Evolutionary conservation across 2,329 filamentous ascomycete species (phyloP).

Genomic region (Cercospora sp.): DNA sequence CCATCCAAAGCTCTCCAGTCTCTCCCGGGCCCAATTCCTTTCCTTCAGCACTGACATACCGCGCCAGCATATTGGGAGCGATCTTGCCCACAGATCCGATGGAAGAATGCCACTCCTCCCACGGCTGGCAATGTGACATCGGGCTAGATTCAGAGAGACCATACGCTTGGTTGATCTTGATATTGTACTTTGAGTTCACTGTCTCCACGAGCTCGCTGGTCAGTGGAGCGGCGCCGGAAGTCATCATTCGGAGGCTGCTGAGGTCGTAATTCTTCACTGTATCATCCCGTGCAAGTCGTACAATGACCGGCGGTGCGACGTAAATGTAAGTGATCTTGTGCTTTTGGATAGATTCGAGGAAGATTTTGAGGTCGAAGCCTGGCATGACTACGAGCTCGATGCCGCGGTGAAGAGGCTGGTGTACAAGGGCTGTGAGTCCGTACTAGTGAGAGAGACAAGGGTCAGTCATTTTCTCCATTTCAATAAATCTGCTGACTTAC

Average conservation of each 20-base stretch:
- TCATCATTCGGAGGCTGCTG: slow-evolving; percentile 77
- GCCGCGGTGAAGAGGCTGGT: slow-evolving; percentile 67
- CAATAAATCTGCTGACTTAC: background rate
- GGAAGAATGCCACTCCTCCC: slow-evolving; percentile 73
- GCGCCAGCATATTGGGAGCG: slow-evolving; percentile 75
- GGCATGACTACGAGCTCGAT: slow-evolving; percentile 69
- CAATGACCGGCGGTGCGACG: slow-evolving; percentile 79
- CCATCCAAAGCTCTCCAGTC: slow-evolving; percentile 64
- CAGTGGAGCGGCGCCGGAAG: slow-evolving; percentile 83
- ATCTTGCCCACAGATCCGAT: slow-evolving; percentile 79
- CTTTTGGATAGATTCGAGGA: slow-evolving; percentile 73
- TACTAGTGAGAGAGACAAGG: slow-evolving; percentile 51
- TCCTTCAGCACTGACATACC: slow-evolving; percentile 66
- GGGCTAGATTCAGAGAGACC: slow-evolving; percentile 67
- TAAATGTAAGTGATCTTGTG: slow-evolving; percentile 75
- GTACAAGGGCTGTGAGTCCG: slow-evolving; percentile 71
- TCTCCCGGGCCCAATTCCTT: slow-evolving; percentile 64
- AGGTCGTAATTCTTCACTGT: slow-evolving; percentile 78
- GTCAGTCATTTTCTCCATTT: background rate
- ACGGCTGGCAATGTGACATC: slow-evolving; percentile 49
- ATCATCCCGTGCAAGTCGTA: slow-evolving; percentile 77
- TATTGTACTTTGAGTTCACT: slow-evolving; percentile 69
- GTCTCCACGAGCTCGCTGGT: slow-evolving; percentile 76
- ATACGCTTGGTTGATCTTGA: slow-evolving; percentile 88
- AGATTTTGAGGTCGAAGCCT: slow-evolving; percentile 77